Percentiles rank a stretch among this genome's conserved stretches.
Evolutionary conservation across 2,329 filamentous ascomycete genomes (phyloP).

Genomic region (Colletotrichum orchidophilum): DNA sequence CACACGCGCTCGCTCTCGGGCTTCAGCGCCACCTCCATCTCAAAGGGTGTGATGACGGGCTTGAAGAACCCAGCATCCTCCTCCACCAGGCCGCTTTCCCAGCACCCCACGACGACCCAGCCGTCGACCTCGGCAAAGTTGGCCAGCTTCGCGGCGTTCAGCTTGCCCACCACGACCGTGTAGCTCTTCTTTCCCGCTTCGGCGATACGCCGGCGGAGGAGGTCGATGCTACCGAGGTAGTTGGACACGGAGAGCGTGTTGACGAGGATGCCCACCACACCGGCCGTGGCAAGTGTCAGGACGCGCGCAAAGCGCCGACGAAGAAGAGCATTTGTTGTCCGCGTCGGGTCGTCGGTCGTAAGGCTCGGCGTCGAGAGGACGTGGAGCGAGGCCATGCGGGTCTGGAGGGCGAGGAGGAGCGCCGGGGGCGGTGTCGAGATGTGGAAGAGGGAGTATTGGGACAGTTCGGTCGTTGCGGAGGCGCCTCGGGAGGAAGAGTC

Average conservation of each 20-base stretch:
- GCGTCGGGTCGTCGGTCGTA: conserved; percentile 53
- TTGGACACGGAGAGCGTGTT: conserved; percentile 94
- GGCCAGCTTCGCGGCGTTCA: conserved; percentile 94
- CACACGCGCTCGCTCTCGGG: conserved; percentile 81
- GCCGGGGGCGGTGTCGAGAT: conserved; percentile 83
- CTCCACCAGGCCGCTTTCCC: conserved; percentile 94
- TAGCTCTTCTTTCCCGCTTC: conserved; percentile 93
- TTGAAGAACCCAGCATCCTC: conserved; percentile 84
- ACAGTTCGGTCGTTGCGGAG: conserved; percentile 55
- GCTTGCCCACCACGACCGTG: conserved; percentile 94
- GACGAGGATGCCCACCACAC: conserved; percentile 92
- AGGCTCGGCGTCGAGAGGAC: conserved; percentile 76
- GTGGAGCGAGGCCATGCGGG: conserved; percentile 80
- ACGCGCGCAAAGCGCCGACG: conserved; percentile 90
- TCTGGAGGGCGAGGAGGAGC: conserved; percentile 86
- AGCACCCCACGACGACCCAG: conserved; percentile 98
- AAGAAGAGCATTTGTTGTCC: conserved; percentile 65
- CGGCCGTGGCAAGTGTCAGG: conserved; percentile 79
- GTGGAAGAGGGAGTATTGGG: conserved; percentile 82
- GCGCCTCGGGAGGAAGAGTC: conserved; percentile 36
- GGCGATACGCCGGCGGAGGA: conserved; percentile 77
- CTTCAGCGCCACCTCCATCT: conserved; percentile 81
- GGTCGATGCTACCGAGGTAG: conserved; percentile 82
- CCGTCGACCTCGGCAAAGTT: conserved; percentile 96
- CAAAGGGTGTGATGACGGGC: conserved; percentile 94